phyloP scores from a whole-genome alignment of 768 basidiomycete species.

The Omphalotus guepiniiformis region DNA sequence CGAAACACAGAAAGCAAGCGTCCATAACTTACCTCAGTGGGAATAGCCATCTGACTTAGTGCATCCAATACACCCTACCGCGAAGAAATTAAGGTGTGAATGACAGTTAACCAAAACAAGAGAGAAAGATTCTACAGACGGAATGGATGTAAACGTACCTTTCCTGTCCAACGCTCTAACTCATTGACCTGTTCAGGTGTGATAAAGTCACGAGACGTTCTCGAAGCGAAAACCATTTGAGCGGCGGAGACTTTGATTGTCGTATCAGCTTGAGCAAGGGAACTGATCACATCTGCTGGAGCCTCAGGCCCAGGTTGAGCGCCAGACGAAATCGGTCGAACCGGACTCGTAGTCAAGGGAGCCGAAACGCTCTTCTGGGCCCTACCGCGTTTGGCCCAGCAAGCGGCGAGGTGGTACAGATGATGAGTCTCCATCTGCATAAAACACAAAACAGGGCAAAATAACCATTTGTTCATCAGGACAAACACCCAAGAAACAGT shows the following conservation, averaged over 20 bases:
- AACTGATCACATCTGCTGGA: constrained; percentile 8
- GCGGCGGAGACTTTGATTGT: constrained; percentile 72
- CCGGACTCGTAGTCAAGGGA: constrained; percentile 43
- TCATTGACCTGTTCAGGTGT: constrained; percentile 58
- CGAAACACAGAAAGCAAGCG: constrained; percentile 6
- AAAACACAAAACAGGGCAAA: constrained; percentile 2
- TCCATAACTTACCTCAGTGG: constrained; percentile 41
- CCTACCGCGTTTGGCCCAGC: constrained; percentile 47
- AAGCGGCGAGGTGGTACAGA: constrained; percentile 71
- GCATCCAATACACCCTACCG: constrained; percentile 55
- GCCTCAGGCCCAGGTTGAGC: constrained; percentile 15
- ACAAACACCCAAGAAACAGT: no score
- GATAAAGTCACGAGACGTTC: constrained; percentile 70
- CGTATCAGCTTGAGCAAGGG: constrained; percentile 22
- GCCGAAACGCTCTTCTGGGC: constrained; percentile 18
- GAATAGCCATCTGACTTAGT: constrained; percentile 42
- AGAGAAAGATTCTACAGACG: constrained; percentile 8
- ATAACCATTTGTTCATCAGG: no score
- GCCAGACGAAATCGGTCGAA: constrained; percentile 31
- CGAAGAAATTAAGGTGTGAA: constrained; percentile 5
- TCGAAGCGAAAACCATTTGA: constrained; percentile 81
- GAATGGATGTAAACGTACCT: constrained; percentile 26
- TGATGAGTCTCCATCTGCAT: constrained; percentile 83
- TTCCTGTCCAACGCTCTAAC: constrained; percentile 59
- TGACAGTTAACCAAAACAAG: constrained; percentile 1